These are phyloP conservation scores for Aspergillus cejpii DNA, from an alignment of 2,329 filamentous ascomycete species.

Conservation along the genomic window DNA sequence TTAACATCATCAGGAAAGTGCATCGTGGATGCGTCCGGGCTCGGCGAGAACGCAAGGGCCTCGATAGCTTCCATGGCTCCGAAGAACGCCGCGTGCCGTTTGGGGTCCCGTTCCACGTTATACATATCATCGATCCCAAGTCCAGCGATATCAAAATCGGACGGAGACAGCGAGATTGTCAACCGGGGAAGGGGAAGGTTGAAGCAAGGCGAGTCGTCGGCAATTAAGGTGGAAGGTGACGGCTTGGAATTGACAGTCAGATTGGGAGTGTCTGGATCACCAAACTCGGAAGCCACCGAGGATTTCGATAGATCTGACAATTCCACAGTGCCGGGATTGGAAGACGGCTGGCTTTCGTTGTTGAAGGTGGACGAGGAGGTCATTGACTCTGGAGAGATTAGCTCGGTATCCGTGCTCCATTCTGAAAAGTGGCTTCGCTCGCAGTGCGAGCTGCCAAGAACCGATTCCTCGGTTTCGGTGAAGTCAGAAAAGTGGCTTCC, in stretches of 20 bases:
- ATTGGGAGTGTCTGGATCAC: constrained; percentile 36
- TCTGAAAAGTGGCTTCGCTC: constrained; percentile 37
- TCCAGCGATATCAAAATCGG: constrained; percentile 26
- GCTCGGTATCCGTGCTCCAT: constrained; percentile 37
- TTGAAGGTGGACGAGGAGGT: constrained; percentile 32
- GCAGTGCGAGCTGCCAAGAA: constrained; percentile 22
- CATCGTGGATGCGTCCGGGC: constrained; percentile 21
- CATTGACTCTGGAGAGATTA: constrained; percentile 33
- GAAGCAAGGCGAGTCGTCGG: constrained; percentile 22
- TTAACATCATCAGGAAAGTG: constrained; percentile 16
- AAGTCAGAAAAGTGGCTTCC: constrained; percentile 42
- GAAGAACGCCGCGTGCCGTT: constrained; percentile 35
- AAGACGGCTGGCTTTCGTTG: constrained; percentile 17
- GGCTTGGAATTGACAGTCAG: constrained; percentile 28
- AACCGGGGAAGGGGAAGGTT: constrained; percentile 23
- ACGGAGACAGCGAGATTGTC: constrained; percentile 22
- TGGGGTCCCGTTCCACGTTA: constrained; percentile 31
- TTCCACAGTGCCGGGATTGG: constrained; percentile 14
- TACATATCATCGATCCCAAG: constrained; percentile 30
- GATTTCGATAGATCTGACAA: constrained; percentile 21
- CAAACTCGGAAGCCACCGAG: constrained; percentile 18
- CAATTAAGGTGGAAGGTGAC: constrained; percentile 25
- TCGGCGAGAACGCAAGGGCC: constrained; percentile 22
- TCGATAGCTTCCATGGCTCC: constrained; percentile 26
- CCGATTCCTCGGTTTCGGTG: constrained; percentile 30